These are phyloP conservation scores for Pseudoscleropodium purum DNA, from an alignment of 225 moss, liverwort and hornwort species.

Conservation along the genomic window DNA sequence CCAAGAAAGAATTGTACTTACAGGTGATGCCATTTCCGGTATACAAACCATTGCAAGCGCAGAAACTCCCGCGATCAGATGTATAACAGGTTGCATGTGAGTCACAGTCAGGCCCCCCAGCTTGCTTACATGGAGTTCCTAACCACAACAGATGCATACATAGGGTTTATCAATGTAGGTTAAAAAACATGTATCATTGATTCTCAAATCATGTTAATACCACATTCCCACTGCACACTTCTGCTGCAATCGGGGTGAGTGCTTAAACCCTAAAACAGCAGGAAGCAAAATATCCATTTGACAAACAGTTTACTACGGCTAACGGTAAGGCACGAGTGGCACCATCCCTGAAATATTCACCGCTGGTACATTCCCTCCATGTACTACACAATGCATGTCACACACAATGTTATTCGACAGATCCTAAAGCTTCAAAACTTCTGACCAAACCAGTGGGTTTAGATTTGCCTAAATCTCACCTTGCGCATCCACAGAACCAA, in stretches of 20 bases:
- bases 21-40: constrained; percentile 11
- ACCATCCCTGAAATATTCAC: neutral
- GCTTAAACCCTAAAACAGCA: neutral
- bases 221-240: neutral
- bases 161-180: neutral
- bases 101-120: constrained; percentile 1
- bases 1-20: neutral
- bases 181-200: neutral
- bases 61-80: neutral
- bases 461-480: neutral
- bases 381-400: neutral
- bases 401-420: neutral
- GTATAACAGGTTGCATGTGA: constrained; percentile 17
- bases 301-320: too few species aligned
- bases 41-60: constrained; percentile 3
- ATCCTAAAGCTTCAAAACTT: neutral
- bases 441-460: neutral
- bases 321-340: neutral
- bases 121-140: constrained; percentile 11
- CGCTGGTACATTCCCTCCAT: neutral
- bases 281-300: neutral
- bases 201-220: neutral
- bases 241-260: neutral
- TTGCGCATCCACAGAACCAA: constrained; percentile 9
- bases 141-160: neutral